Base-by-base conservation (phyloP, 176 grass and related monocot species). In the Aegilops longissima region DNA sequence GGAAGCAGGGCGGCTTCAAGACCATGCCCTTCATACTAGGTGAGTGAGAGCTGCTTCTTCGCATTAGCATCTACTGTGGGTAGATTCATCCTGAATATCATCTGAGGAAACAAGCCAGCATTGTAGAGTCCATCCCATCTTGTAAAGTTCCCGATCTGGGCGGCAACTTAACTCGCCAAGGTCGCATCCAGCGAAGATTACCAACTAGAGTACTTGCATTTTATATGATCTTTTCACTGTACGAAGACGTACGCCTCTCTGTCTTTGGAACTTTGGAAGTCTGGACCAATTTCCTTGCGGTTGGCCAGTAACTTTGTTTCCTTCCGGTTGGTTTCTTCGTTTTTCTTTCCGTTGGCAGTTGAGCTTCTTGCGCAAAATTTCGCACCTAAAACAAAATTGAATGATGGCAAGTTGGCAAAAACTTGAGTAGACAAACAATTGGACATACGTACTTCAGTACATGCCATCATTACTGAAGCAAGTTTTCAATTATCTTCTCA, bases 1-100 rank as follows among this genome's bases (percentile, higher is more conserved):
- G 25, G 83, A 93, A 88, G 80, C 74, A 89, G 61, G 94, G 94
- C 61, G 94, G 94, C 40, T 86, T 93, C 91, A 89, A 72, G 87
- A 95, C 94, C 75, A 91, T 95, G 89, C 94, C 94, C 8, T 85
- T 93, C 65, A 93, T 95, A 77, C 77, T 95, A 24, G 94, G 94
- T 95, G 80, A 88, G 94, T 95, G 80, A 89, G 85, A 14, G 58
- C 16, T 25, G 30, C 49, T 20, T 25, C 24, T 39, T 58, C 66
- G 52, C 27, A 70, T 25, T 20, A 12, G 8, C 39, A 73, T 56
- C 18, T 71, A 5, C 1, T 4, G 5, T 8, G 3, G 56, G 39
- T 49, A 76, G 72, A 20, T 20, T 66, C 23, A 14, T 21, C 38
- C 24, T 33, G 66, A 65, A 59, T 5, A 17, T 23, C 76, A 78